Percentiles rank a stretch among this genome's conserved stretches.
Evolutionary conservation across 352 stramenopile species (phyloP).

Genomic region (Globisporangium barbulae): DNA sequence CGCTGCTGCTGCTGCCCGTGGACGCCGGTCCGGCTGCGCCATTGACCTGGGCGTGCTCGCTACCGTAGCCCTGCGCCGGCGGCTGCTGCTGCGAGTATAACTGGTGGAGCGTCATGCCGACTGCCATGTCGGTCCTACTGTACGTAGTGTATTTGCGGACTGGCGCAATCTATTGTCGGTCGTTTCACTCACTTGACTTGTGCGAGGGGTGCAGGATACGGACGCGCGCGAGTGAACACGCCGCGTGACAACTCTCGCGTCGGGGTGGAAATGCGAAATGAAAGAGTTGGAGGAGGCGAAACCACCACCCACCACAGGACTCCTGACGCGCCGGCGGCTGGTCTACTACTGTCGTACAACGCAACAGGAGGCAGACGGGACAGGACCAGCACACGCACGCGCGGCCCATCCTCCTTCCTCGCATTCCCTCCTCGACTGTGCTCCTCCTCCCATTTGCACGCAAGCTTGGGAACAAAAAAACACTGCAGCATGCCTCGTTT

Average conservation of each 20-base stretch:
- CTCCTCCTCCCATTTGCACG: background rate
- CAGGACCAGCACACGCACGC: background rate
- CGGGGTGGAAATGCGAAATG: constrained; percentile 35
- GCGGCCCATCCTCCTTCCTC: background rate
- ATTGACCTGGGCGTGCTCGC: constrained; percentile 16
- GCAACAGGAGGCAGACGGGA: background rate
- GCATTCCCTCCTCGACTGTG: background rate
- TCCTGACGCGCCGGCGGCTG: background rate
- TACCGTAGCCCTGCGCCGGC: constrained; percentile 21
- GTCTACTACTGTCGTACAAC: background rate
- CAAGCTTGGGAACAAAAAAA: background rate
- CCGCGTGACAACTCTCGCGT: constrained; percentile 16
- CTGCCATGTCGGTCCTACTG: constrained; percentile 28
- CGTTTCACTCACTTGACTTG: background rate
- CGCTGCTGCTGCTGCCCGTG: background rate
- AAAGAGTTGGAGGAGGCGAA: constrained; percentile 12
- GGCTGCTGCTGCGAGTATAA: constrained; percentile 40
- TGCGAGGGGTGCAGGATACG: constrained; percentile 5
- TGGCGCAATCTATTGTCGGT: background rate
- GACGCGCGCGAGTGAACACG: background rate
- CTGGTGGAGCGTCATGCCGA: constrained; percentile 74
- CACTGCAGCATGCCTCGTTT: background rate
- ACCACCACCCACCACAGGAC: background rate
- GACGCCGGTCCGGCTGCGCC: background rate
- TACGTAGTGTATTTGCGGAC: background rate